A percentile compares a stretch with the other conserved stretches of the same genome.
phyloP scores from a whole-genome alignment of 768 basidiomycete species.

The Suillus brevipes region DNA sequence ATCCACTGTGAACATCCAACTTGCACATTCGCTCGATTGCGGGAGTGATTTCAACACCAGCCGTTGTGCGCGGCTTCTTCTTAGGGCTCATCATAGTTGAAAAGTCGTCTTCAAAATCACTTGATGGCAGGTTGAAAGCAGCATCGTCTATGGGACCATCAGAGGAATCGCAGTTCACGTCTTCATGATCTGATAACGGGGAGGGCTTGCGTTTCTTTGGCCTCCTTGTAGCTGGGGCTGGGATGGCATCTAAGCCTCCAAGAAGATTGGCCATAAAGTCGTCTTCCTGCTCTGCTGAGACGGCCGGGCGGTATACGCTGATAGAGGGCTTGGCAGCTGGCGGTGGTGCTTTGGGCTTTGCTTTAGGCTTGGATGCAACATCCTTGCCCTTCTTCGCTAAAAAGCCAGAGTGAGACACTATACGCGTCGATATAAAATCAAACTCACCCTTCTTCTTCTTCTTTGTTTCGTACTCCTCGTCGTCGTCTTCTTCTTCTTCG shows the following conservation, averaged over 20 bases:
- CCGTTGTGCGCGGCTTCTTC: conserved; percentile 56
- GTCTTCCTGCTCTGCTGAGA: conserved; percentile 77
- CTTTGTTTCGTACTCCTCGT: conserved; percentile 34
- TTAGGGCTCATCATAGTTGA: conserved; percentile 57
- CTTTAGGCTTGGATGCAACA: conserved; percentile 36
- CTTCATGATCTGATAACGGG: conserved; percentile 42
- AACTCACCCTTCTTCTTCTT: conserved; percentile 41
- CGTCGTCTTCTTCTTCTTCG: conserved; percentile 51
- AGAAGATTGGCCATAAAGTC: conserved; percentile 89
- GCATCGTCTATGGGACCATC: conserved; percentile 30
- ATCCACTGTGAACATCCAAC: conserved; percentile 56
- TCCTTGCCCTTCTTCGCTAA: conserved; percentile 27
- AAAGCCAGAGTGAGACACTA: conserved; percentile 11
- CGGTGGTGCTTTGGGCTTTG: conserved; percentile 47
- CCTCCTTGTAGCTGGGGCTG: conserved; percentile 36
- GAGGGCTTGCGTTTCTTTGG: conserved; percentile 72
- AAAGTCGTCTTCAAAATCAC: conserved; percentile 52
- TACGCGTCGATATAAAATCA: neutral
- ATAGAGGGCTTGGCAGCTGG: conserved; percentile 58
- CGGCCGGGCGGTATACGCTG: conserved; percentile 75
- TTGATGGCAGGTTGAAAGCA: conserved; percentile 38
- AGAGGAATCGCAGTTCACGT: conserved; percentile 25
- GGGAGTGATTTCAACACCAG: conserved; percentile 46
- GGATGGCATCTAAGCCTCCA: conserved; percentile 61
- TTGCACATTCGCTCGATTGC: conserved; percentile 58